A percentile compares a stretch with the other conserved stretches of the same genome.
Evolutionary conservation across 768 basidiomycete genomes (phyloP).

Genomic region (Boletus reticulatus): DNA sequence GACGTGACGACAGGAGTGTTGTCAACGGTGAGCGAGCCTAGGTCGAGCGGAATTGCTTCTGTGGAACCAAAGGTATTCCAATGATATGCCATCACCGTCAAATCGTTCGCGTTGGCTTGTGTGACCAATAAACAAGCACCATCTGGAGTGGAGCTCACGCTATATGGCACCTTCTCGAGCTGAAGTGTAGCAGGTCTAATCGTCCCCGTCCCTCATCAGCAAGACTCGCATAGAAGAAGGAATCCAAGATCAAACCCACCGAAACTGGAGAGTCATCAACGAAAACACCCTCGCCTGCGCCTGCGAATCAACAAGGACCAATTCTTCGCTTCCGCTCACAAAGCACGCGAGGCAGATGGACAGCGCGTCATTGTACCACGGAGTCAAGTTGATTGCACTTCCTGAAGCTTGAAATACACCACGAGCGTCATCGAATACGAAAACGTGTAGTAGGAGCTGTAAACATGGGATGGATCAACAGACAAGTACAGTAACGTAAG

Average conservation of each 20-base stretch:
- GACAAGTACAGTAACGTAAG: accelerated
- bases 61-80: slow-evolving; percentile 56
- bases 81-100: slow-evolving; percentile 46
- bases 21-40: slow-evolving; percentile 27
- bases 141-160: slow-evolving; percentile 47
- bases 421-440: slow-evolving; percentile 46
- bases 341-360: slow-evolving; percentile 41
- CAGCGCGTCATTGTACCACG: slow-evolving; percentile 39
- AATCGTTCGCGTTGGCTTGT: slow-evolving; percentile 14
- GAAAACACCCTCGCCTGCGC: slow-evolving; percentile 52
- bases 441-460: slow-evolving; percentile 43
- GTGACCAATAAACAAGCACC: slow-evolving; percentile 49
- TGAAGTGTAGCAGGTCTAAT: slow-evolving; percentile 45
- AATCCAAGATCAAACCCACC: background rate
- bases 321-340: slow-evolving; percentile 49
- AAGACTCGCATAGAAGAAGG: background rate
- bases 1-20: slow-evolving; percentile 41
- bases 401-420: slow-evolving; percentile 40
- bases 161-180: slow-evolving; percentile 34
- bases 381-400: slow-evolving; percentile 36
- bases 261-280: slow-evolving; percentile 43
- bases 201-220: background rate
- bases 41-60: slow-evolving; percentile 39
- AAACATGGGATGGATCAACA: background rate
- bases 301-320: slow-evolving; percentile 46